Evolutionary conservation across 768 basidiomycete species (phyloP).

Genomic region (Amanita jacksonii): DNA sequence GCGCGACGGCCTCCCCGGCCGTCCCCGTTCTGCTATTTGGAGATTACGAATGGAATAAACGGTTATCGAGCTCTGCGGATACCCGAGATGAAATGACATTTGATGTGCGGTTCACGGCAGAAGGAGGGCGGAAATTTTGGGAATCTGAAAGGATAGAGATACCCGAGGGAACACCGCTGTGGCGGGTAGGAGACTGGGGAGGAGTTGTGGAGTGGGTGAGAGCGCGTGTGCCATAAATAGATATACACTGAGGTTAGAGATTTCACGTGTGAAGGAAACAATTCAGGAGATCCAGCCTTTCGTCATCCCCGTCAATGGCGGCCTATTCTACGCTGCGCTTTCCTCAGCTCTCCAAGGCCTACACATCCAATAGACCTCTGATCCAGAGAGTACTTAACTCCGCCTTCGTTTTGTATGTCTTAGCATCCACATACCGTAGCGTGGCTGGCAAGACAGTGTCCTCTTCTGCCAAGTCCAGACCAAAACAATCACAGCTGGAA

Average conservation of each 20-base stretch:
- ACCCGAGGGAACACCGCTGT: constrained; percentile 38
- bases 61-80: constrained; percentile 36
- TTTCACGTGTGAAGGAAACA: no score
- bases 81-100: constrained; percentile 44
- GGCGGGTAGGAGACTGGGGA: constrained; percentile 54
- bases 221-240: not conserved
- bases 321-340: constrained; percentile 28
- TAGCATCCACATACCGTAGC: constrained; percentile 52
- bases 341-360: constrained; percentile 37
- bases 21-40: constrained; percentile 67
- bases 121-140: constrained; percentile 46
- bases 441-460: constrained; percentile 33
- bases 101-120: constrained; percentile 35
- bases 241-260: no score
- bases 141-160: constrained; percentile 40
- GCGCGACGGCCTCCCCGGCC: constrained; percentile 36
- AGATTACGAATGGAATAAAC: constrained; percentile 66
- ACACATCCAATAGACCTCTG: constrained; percentile 54
- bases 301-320: constrained; percentile 17
- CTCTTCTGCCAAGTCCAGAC: constrained; percentile 26
- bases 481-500: constrained; percentile 17
- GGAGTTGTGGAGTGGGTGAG: constrained; percentile 43
- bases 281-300: not conserved
- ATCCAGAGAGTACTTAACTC: constrained; percentile 65
- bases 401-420: constrained; percentile 62